Evolutionary conservation across 768 basidiomycete species (phyloP), one percentile per base, ranked within the genome.

Genomic region (Mycena albidolilacea): DNA sequence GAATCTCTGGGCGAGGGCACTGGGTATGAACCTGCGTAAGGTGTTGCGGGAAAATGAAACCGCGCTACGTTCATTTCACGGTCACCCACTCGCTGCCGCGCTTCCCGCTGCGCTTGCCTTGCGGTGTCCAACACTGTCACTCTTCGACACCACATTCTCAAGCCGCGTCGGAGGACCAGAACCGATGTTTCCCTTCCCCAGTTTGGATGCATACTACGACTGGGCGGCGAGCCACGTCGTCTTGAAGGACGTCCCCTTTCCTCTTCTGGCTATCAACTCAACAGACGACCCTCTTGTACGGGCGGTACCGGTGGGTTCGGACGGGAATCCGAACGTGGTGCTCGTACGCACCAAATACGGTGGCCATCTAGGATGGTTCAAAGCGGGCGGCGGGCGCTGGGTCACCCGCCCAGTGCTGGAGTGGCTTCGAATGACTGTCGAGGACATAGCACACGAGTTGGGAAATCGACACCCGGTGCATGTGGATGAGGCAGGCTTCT

Each of bases 351-450:
- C 43, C 44, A 67, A 44, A 10, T 3, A 23, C 19, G 66, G 66
- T 5, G 66, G 66, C 3, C 66, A 67, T 67, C 66, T 67, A 10
- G 66, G 43, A 21, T 58, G 66, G 44, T 59, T 59, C 55, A 67
- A 67, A n/a, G 57, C 41, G 7, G 66, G 57, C 15, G 65, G 65
- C 3, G 66, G 66, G 10, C 66, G 66, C n/a, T 67, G 66, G 66
- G 41, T 59, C 23, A 67, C 66, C 43, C 55, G n/a, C 1, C 55
- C 66, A 1, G 66, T 59, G 57, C 3, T 59, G 57, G 66, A 67
- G 15, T 67, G 55, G 66, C 17, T 67, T 3, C 43, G 44, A 3
- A 23, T 59, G 57, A 48, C 44, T 59, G 66, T 57, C 37, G 57
- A 59, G 21, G 66, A 59, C 10, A 9, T 67, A 4, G 35, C 14